Percentiles rank a stretch among this genome's conserved stretches.
Evolutionary conservation across 1,139 yeast genomes (phyloP).

Genomic region (Yamadazyma diddensiae): DNA sequence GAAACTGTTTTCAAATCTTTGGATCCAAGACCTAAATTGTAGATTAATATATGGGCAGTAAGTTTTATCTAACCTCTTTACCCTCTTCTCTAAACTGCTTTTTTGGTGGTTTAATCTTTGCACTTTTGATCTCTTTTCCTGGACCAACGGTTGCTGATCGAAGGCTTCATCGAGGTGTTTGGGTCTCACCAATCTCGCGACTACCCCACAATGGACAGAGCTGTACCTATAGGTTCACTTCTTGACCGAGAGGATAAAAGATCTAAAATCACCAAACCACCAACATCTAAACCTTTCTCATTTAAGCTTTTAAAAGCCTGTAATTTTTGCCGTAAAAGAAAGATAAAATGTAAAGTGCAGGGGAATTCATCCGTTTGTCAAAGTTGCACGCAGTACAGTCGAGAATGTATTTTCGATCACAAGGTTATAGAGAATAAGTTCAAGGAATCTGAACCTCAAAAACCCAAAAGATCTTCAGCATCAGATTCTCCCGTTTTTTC

Average conservation of each 20-base stretch:
- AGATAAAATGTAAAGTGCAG: slow-evolving; percentile 18
- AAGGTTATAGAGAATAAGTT: slow-evolving; percentile 10
- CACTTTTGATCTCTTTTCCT: too few relatives aligned
- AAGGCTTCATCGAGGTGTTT: too few relatives aligned
- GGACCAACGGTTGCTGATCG: too few relatives aligned
- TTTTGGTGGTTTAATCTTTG: too few relatives aligned
- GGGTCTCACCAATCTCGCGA: too few relatives aligned
- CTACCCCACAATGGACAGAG: not conserved
- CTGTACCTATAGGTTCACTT: not conserved
- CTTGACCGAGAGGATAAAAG: not conserved
- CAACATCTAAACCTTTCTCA: slow-evolving; percentile 4
- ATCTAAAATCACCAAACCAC: not conserved
- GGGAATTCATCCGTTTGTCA: slow-evolving; percentile 14
- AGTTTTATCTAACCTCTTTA: not conserved
- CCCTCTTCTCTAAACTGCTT: too few relatives aligned
- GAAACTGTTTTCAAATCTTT: slow-evolving; percentile 71
- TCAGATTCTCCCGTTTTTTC: too few relatives aligned
- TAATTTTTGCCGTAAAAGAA: slow-evolving; percentile 18
- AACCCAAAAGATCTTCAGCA: too few relatives aligned
- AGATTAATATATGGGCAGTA: slow-evolving; percentile 6
- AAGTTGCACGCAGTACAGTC: slow-evolving; percentile 15
- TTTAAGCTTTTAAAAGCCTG: slow-evolving; percentile 20
- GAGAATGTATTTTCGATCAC: slow-evolving; percentile 20
- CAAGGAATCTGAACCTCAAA: too few relatives aligned
- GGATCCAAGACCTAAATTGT: slow-evolving; percentile 52